Evolutionary conservation across 352 stramenopile genomes (phyloP), one percentile per base, ranked within the genome.

Genomic region (Hyaloperonospora brassicae): DNA sequence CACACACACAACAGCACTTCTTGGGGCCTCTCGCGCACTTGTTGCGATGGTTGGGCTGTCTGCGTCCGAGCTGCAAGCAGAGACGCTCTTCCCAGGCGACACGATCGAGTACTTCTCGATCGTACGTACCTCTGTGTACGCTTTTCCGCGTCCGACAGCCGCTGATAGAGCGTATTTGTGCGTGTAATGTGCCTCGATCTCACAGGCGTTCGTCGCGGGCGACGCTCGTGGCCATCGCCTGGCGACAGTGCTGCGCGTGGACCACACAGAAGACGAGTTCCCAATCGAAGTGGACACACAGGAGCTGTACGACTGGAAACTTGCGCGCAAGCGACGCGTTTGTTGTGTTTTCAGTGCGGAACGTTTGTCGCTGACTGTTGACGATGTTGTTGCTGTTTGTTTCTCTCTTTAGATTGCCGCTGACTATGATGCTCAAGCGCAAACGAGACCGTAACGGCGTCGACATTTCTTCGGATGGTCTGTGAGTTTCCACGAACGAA

Each of bases 71-170:
- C 70, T 89, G 2, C 59, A 57, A 22, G 54, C 58, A 2, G 79
- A 89, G 68, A 72, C 58, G 62, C 73, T 89, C 42, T 84, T 73
- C 34, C 63, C 79, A 11, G 79, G 79, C 35, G 79, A 89, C 63
- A 87, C 73, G 5, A 70, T 89, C 56, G 79, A 89, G 57, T 89
- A 89, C 64, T 89, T 69, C 59, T 87, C 76, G 27, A 87, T 89
- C 75, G 66, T 79, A 27, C 24, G 54, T 27, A 17, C 17, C 36
- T 1, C 21, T 43, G 4, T 13, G 21, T 40, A 21, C 12, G 36
- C 51, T 54, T 52, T 45, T 24, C 17, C 17, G 17, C 17, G 17
- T 17, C 17, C 17, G 17, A 17, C 17, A 17, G 17, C 17, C 17
- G 17, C 17, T 17, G 17, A 17, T 22, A 21, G 42, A 27, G 14